Base-by-base conservation (phyloP, 2,329 filamentous ascomycete genomes). In the Alternaria ventricosa region DNA sequence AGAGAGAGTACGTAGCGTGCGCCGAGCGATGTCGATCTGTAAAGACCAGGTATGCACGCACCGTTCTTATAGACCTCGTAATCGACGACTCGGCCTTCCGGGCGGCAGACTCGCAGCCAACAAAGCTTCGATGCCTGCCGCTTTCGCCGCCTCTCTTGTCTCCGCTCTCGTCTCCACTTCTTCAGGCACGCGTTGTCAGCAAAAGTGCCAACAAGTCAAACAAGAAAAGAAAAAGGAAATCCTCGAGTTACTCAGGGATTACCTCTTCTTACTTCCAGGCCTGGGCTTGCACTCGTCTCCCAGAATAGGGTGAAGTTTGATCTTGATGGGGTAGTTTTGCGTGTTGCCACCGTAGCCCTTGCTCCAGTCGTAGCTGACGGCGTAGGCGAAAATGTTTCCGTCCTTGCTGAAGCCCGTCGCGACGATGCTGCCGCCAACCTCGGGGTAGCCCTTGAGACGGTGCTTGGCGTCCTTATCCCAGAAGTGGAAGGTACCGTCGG, bases 351-450 rank as follows among this genome's bases (percentile, higher is more conserved):
- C 88, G 83, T 95, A 97, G 15, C 96, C 96, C 85, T 99, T 98
- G 83, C 92, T 94, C 96, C 96, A 99, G 83, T 99, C 96, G 80
- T 99, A 99, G 78, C 93, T 94, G 51, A 97, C 88, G 25, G 94
- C 93, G 63, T 85, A 86, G 9, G 83, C 84, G 65, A 85, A 85
- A 67, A 85, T 84, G 68, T 79, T 90, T 56, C 96, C 96, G 61
- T 86, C 91, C 73, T 89, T 88, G 83, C 94, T 97, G 86, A 99
- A 99, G n/a, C 89, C 92, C 2, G 94, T 97, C 23, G 92, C 87
- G 8, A 92, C 92, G 82, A 99, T 99, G 74, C 92, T 93, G 61
- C 94, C 94, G 63, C 83, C 83, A 36, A 84, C 83, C 59, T 84
- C 82, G 5, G 82, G 81, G 70, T 85, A 99, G 13, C 96, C 96